These are phyloP conservation scores for Austroboletus rostrupii DNA, from an alignment of 1,284 basidiomycete species.

Conservation along the genomic window DNA sequence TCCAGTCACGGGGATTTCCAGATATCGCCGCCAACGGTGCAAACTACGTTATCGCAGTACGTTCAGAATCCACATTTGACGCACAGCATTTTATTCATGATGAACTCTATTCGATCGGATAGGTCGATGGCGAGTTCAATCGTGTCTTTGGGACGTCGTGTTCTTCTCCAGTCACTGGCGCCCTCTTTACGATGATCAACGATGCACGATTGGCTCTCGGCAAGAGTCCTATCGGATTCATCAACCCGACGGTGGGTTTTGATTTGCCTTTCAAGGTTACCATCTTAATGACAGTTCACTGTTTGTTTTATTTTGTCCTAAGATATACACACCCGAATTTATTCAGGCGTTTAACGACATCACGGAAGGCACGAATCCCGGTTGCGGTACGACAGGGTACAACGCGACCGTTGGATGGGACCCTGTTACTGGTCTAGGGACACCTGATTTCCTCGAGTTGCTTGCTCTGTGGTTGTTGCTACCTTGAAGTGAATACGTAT, in stretches of 20 bases:
- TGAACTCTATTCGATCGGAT: not conserved
- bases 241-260: conserved; percentile 32
- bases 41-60: conserved; percentile 37
- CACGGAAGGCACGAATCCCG: conserved; percentile 38
- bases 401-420: conserved; percentile 33
- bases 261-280: not conserved
- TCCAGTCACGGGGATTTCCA: conserved; percentile 39
- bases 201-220: conserved; percentile 38
- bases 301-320: not conserved
- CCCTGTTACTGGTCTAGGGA: conserved; percentile 30
- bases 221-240: conserved; percentile 38
- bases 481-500: conserved; percentile 5
- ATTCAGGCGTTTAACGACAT: conserved; percentile 39
- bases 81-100: not conserved
- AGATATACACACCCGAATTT: conserved; percentile 27
- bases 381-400: conserved; percentile 35
- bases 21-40: conserved; percentile 40
- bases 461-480: conserved; percentile 14
- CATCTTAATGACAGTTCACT: not conserved
- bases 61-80: not conserved
- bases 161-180: conserved; percentile 36
- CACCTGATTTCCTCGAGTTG: conserved; percentile 24
- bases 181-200: conserved; percentile 46
- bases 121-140: conserved; percentile 33
- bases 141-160: conserved; percentile 35